Evolutionary conservation across 164 flowering plant genomes (phyloP).

Genomic region (Nymphaea thermarum): DNA sequence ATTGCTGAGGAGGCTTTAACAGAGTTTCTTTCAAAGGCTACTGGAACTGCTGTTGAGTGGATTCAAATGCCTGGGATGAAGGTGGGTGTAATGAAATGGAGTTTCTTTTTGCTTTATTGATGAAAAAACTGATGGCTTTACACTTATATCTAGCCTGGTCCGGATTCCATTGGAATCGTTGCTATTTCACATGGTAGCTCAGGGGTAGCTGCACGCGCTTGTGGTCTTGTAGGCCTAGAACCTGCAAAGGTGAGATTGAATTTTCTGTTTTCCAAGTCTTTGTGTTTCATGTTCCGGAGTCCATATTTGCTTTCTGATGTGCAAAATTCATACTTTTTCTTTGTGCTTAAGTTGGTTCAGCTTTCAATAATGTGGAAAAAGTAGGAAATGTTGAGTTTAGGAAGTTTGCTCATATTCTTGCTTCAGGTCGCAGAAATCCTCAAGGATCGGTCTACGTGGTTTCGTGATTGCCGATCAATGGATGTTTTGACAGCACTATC

Average conservation of each 20-base stretch:
- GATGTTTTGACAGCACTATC: conserved; percentile 80
- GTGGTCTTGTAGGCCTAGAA: conserved; percentile 92
- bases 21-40: conserved; percentile 95
- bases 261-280: background rate
- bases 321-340: too few species aligned
- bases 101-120: background rate
- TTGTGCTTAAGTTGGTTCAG: too few species aligned
- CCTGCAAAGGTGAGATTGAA: conserved; percentile 60
- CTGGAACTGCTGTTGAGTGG: conserved; percentile 98
- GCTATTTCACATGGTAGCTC: conserved; percentile 95
- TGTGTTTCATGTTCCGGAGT: too few species aligned
- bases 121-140: background rate
- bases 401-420: background rate
- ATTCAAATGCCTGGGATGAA: conserved; percentile 99
- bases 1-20: conserved; percentile 96
- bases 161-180: conserved; percentile 99
- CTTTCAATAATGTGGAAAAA: background rate
- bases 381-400: background rate
- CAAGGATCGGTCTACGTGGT: conserved; percentile 94
- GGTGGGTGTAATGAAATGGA: conserved; percentile 19
- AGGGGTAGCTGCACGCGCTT: conserved; percentile 96
- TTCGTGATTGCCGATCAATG: conserved; percentile 89
- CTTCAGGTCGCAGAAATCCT: conserved; percentile 91
- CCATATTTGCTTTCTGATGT: background rate
- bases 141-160: conserved; percentile 72